These are phyloP conservation scores for Cryphonectria parasitica DNA, from an alignment of 2,329 filamentous ascomycete species.

Conservation along the genomic window DNA sequence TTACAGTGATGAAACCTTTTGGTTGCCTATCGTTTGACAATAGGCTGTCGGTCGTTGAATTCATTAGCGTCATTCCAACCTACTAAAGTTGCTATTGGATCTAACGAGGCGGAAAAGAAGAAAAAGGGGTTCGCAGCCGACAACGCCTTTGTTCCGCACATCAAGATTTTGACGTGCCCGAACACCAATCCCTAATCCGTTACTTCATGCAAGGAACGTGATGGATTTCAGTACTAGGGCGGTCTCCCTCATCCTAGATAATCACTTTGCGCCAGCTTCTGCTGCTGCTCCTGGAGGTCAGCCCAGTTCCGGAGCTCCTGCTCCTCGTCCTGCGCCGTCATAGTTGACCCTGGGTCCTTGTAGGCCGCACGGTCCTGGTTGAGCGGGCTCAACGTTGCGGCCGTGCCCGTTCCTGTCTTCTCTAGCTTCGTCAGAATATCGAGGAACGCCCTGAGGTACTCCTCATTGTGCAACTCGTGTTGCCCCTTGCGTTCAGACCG, in stretches of 20 bases:
- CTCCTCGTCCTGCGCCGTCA: constrained; percentile 68
- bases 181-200: neutral
- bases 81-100: neutral
- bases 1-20: neutral
- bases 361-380: constrained; percentile 31
- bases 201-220: neutral
- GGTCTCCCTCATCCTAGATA: neutral
- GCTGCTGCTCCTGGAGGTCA: constrained; percentile 76
- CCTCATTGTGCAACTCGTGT: constrained; percentile 63
- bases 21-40: neutral
- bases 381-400: constrained; percentile 26
- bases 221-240: neutral
- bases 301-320: constrained; percentile 78
- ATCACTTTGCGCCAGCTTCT: constrained; percentile 45
- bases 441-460: constrained; percentile 72
- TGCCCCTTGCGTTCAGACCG: constrained; percentile 55
- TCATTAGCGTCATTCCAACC: neutral
- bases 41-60: neutral
- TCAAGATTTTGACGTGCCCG: neutral
- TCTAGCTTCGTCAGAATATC: constrained; percentile 77
- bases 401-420: constrained; percentile 53
- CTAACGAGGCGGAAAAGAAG: constrained; percentile 48
- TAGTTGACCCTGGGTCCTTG: constrained; percentile 42
- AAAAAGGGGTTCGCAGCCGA: neutral
- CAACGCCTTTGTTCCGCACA: neutral